phyloP scores from a whole-genome alignment of 805 yeast genomes.

The Kregervanrija delftensis region DNA sequence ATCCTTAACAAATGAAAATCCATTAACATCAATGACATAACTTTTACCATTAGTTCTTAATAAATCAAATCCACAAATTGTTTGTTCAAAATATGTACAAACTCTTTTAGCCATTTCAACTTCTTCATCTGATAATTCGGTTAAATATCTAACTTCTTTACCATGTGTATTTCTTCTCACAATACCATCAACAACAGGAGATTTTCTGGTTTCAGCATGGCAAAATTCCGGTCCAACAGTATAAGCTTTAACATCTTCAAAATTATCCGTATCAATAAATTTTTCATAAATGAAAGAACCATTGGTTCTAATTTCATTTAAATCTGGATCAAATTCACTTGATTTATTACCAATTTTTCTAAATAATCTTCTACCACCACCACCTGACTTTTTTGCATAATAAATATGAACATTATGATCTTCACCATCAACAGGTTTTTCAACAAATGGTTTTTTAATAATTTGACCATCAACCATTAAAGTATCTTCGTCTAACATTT shows the following conservation, averaged over 20 bases:
- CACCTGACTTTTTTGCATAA: conserved; percentile 83
- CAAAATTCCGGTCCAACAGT: conserved; percentile 89
- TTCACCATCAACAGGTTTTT: conserved; percentile 98
- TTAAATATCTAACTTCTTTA: conserved; percentile 87
- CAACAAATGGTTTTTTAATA: conserved; percentile 88
- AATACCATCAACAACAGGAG: conserved; percentile 99
- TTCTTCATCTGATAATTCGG: conserved; percentile 71
- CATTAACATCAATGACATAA: conserved; percentile 95
- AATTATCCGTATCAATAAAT: conserved; percentile 96
- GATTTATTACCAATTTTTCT: conserved; percentile 96
- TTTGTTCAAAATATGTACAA: conserved; percentile 73
- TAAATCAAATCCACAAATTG: conserved; percentile 95
- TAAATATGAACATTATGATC: conserved; percentile 95
- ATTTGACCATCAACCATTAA: conserved; percentile 64
- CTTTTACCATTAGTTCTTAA: conserved; percentile 83
- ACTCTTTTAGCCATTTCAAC: conserved; percentile 74
- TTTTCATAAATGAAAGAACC: conserved; percentile 91
- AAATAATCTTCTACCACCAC: conserved; percentile 93
- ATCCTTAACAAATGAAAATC: conserved; percentile 95
- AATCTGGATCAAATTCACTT: conserved; percentile 85
- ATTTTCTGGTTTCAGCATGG: conserved; percentile 97
- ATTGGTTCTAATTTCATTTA: conserved; percentile 68
- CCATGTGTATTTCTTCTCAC: conserved; percentile 97
- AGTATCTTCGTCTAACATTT: conserved; percentile 85
- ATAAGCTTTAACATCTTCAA: conserved; percentile 97